These are phyloP conservation scores for Orychophragmus violaceus DNA, from an alignment of 345 rosid genomes.

Conservation along the genomic window DNA sequence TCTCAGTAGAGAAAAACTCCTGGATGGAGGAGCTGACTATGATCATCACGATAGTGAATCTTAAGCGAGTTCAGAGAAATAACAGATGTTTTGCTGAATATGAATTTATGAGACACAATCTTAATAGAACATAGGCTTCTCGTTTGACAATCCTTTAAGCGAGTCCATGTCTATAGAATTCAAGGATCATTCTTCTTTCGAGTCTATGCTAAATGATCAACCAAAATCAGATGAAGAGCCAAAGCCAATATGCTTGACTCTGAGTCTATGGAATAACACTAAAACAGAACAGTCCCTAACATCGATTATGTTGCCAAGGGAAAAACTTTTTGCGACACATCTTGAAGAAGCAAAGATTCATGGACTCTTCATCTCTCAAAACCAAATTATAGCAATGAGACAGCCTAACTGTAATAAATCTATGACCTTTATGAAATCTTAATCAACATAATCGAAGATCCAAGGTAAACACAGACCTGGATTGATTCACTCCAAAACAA, in stretches of 20 bases:
- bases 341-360: too few species aligned
- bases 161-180: too few species aligned
- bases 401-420: not conserved
- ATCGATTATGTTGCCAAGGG: not conserved
- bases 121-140: too few species aligned
- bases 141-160: too few species aligned
- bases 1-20: slow-evolving; percentile 20
- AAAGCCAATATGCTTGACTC: not conserved
- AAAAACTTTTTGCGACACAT: too few species aligned
- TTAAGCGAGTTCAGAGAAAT: too few species aligned
- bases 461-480: not conserved
- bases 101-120: too few species aligned
- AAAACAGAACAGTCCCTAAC: not conserved
- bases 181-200: too few species aligned
- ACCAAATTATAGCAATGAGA: slow-evolving; percentile 12
- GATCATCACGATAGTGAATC: not conserved
- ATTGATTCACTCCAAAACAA: slow-evolving; percentile 51
- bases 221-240: not conserved
- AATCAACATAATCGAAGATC: not conserved
- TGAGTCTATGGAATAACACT: not conserved
- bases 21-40: slow-evolving; percentile 21
- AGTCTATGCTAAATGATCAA: not conserved
- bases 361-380: slow-evolving; percentile 7
- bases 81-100: too few species aligned
- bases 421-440: slow-evolving; percentile 6